These are phyloP conservation scores for Borealophlyctis nickersoniae DNA, from an alignment of 192 early-diverging fungal species.

Conservation along the genomic window DNA sequence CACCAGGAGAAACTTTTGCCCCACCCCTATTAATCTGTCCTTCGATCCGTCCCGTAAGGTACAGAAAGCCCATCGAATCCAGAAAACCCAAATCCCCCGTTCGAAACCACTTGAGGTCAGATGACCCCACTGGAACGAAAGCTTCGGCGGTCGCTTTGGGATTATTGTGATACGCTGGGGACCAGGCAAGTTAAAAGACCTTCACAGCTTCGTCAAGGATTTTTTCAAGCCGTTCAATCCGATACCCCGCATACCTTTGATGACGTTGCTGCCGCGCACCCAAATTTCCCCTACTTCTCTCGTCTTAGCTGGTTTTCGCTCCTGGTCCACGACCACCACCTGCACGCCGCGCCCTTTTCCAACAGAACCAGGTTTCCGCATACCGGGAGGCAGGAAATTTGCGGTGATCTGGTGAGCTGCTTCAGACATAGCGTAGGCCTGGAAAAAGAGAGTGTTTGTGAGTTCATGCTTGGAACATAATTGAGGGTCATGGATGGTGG, in stretches of 20 bases:
- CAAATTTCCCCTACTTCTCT: constrained; percentile 73
- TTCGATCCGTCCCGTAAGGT: constrained; percentile 82
- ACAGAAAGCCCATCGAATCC: constrained; percentile 71
- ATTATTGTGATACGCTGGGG: constrained; percentile 76
- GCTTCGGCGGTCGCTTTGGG: constrained; percentile 66
- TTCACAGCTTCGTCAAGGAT: neutral
- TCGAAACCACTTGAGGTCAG: constrained; percentile 75
- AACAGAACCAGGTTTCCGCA: constrained; percentile 75
- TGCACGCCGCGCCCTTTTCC: constrained; percentile 74
- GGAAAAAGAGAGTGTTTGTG: too few species aligned
- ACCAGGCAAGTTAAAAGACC: neutral
- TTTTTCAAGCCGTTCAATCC: neutral
- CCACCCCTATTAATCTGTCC: constrained; percentile 89
- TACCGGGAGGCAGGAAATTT: constrained; percentile 66
- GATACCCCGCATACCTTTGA: constrained; percentile 31
- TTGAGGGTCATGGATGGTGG: neutral
- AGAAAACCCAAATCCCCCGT: constrained; percentile 82
- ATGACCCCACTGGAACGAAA: constrained; percentile 68
- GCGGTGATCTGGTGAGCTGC: constrained; percentile 87
- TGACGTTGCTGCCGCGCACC: constrained; percentile 79
- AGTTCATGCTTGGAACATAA: too few species aligned
- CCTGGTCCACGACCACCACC: constrained; percentile 62
- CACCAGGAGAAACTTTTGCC: constrained; percentile 87
- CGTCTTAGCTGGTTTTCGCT: constrained; percentile 41
- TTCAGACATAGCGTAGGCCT: constrained; percentile 84